Evolutionary conservation across 345 rosid genomes (phyloP).

Genomic region (Durio zibethinus): DNA sequence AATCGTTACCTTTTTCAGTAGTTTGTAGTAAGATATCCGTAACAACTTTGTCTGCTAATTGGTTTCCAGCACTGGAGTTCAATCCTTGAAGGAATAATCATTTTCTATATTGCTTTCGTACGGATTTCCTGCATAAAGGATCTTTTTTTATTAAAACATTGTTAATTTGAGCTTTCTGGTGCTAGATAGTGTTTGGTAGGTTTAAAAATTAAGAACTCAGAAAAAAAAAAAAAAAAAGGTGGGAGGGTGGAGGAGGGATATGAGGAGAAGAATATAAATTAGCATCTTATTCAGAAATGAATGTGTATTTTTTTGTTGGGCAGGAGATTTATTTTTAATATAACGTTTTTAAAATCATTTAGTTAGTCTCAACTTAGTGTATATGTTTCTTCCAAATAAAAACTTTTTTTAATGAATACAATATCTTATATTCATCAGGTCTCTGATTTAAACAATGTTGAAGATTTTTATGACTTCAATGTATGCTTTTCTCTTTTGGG

Average conservation of each 20-base stretch:
- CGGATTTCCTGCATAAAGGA: neutral
- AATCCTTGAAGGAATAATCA: neutral
- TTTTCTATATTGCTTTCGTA: neutral
- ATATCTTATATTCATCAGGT: neutral
- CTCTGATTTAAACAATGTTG: neutral
- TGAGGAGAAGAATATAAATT: neutral
- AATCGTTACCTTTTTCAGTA: no score
- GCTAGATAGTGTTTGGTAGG: neutral
- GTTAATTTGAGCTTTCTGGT: neutral
- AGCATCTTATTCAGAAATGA: neutral
- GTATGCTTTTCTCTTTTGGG: neutral
- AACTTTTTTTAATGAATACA: neutral
- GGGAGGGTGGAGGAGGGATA: neutral
- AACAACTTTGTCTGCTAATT: neutral
- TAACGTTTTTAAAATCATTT: neutral
- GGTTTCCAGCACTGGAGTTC: neutral
- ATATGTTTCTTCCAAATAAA: no score
- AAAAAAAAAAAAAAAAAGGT: no score
- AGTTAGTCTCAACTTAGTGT: no score
- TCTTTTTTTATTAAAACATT: neutral
- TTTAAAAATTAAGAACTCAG: neutral
- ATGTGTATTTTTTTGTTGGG: neutral
- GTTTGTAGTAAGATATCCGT: neutral
- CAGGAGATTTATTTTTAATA: neutral
- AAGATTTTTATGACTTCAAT: neutral